A percentile compares a stretch with the other conserved stretches of the same genome.
Conservation (phyloP, 805 yeast genomes). For the Yamadazyma akitaensis region DNA sequence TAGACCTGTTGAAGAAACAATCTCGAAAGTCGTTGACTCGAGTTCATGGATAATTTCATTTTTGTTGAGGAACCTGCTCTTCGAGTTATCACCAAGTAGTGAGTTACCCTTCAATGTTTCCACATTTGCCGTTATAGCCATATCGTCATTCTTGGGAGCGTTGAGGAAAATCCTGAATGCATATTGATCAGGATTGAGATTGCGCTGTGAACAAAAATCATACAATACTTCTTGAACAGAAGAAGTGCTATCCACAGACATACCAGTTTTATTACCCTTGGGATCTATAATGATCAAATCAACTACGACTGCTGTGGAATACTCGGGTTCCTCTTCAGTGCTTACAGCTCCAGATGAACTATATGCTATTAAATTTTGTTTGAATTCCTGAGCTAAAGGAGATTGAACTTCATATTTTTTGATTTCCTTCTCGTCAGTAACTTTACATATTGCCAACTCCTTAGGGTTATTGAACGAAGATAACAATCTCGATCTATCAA, state of each 20-base stretch:
- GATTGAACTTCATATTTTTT: conserved; percentile 47
- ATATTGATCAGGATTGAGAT: conserved; percentile 26
- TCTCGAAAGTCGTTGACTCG: conserved; percentile 8
- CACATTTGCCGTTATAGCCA: neutral
- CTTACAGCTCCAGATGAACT: neutral
- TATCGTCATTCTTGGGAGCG: neutral
- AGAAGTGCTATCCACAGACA: conserved; percentile 8
- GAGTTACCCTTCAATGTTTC: conserved; percentile 4
- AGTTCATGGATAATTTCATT: conserved; percentile 9
- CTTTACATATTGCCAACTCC: conserved; percentile 74
- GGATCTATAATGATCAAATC: conserved; percentile 10
- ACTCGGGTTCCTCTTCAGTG: conserved; percentile 4
- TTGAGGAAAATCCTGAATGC: conserved; percentile 19
- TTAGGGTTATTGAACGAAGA: conserved; percentile 70
- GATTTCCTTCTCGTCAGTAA: conserved; percentile 43
- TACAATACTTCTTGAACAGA: conserved; percentile 23
- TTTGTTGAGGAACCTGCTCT: conserved; percentile 4
- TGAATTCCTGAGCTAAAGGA: conserved; percentile 50
- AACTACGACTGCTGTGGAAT: conserved; percentile 12
- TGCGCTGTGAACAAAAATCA: conserved; percentile 27
- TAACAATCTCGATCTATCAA: conserved; percentile 65
- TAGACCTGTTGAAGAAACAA: conserved; percentile 9
- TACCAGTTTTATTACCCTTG: conserved; percentile 1
- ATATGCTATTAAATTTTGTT: conserved; percentile 18
- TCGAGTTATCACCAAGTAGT: neutral